phyloP scores from a whole-genome alignment of 2,329 filamentous ascomycete genomes.

The Sporothrix protearum region DNA sequence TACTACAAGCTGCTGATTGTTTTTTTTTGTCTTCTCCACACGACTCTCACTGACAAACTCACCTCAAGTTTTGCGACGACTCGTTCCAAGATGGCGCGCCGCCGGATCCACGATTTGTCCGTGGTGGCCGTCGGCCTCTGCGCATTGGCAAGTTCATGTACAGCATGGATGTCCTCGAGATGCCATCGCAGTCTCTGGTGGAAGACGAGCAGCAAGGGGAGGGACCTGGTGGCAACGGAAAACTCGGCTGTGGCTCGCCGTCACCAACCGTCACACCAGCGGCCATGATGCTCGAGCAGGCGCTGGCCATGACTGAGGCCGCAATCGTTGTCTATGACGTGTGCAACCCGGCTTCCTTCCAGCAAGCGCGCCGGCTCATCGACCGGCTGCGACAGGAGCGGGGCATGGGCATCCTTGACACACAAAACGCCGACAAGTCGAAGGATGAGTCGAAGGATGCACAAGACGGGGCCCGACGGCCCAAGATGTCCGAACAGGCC shows the following conservation, averaged over 20 bases:
- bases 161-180: slow-evolving; percentile 39
- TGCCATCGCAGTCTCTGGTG: slow-evolving; percentile 36
- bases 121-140: slow-evolving; percentile 37
- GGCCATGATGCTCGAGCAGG: slow-evolving; percentile 36
- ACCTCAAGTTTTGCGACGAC: slow-evolving; percentile 36
- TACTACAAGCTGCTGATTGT: too few relatives aligned
- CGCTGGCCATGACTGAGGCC: slow-evolving; percentile 42
- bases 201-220: slow-evolving; percentile 27
- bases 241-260: neutral
- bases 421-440: neutral
- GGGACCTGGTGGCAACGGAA: neutral
- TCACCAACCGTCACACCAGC: neutral
- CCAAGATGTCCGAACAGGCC: neutral
- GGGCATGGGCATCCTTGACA: neutral
- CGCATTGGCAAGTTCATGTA: slow-evolving; percentile 35
- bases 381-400: slow-evolving; percentile 29
- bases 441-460: neutral
- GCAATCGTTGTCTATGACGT: slow-evolving; percentile 39
- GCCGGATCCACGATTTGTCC: slow-evolving; percentile 32
- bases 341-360: slow-evolving; percentile 32
- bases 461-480: neutral
- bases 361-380: slow-evolving; percentile 31
- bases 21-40: neutral
- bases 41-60: neutral
- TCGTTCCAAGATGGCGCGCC: slow-evolving; percentile 31